Percentiles rank a stretch among this genome's conserved stretches.
These are phyloP conservation scores for Raphanus hybrid DNA, from an alignment of 441 rosid species.

Conservation along the genomic window DNA sequence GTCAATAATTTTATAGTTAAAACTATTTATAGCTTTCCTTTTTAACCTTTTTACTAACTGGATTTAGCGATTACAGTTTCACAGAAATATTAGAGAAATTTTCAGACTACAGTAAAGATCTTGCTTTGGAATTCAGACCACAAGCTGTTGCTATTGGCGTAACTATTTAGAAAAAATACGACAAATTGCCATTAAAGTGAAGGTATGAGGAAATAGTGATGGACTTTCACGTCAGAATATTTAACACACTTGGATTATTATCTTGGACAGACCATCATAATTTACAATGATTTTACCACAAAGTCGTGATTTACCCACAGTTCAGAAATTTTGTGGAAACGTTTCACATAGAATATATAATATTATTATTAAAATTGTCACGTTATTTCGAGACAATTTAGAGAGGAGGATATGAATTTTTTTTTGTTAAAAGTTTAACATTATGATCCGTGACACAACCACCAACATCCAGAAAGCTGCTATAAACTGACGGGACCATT, in stretches of 20 bases:
- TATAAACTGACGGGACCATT: background rate
- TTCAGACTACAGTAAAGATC: background rate
- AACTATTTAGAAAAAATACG: conserved; percentile 3
- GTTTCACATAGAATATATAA: background rate
- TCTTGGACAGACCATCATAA: background rate
- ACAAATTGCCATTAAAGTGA: conserved; percentile 9
- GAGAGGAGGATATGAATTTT: conserved; percentile 3
- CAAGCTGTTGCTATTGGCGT: background rate
- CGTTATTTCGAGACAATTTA: conserved; percentile 17
- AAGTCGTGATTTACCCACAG: background rate
- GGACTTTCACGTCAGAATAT: conserved; percentile 17
- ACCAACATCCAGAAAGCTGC: conserved; percentile 8
- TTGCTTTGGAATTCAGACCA: background rate
- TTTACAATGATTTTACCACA: conserved; percentile 6
- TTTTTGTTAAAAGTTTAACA: background rate
- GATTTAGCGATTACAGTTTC: background rate
- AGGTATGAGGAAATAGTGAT: conserved; percentile 19
- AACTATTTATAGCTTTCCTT: background rate
- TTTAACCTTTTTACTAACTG: background rate
- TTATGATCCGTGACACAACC: background rate
- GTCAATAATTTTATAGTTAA: background rate
- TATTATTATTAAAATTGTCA: background rate
- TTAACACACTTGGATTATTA: conserved; percentile 15
- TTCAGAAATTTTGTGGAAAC: conserved; percentile 5
- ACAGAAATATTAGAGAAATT: background rate